Evolutionary conservation across 176 grass and related monocot species (phyloP).

Genomic region (Saccharum officinarum): DNA sequence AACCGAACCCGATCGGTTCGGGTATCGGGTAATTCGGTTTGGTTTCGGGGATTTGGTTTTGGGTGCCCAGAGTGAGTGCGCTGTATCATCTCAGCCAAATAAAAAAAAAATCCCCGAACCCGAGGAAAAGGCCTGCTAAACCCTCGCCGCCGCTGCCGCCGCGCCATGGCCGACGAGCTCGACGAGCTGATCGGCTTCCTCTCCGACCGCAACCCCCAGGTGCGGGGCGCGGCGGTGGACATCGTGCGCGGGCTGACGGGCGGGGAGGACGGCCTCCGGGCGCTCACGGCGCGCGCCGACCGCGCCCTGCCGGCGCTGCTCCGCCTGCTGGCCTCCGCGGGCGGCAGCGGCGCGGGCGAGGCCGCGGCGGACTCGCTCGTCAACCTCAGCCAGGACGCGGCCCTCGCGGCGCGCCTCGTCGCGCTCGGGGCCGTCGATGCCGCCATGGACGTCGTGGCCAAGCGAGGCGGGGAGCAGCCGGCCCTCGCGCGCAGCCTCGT

Average conservation of each 20-base stretch:
- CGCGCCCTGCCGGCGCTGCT: constrained; percentile 57
- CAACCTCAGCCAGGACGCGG: constrained; percentile 74
- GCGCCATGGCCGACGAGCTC: constrained; percentile 74
- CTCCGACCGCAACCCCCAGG: constrained; percentile 60
- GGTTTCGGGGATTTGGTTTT: no score
- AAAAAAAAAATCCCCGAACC: not conserved
- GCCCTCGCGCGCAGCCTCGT: constrained; percentile 62
- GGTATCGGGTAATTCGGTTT: no score
- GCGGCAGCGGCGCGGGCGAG: constrained; percentile 40
- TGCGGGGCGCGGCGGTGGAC: constrained; percentile 69
- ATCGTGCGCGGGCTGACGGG: constrained; percentile 85
- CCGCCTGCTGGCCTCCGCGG: constrained; percentile 48
- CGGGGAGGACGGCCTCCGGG: constrained; percentile 53
- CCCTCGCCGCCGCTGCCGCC: constrained; percentile 4
- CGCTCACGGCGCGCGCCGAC: constrained; percentile 51
- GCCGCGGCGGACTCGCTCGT: constrained; percentile 82
- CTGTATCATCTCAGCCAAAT: no score
- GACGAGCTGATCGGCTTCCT: constrained; percentile 81
- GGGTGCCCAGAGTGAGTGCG: no score
- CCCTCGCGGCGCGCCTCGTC: constrained; percentile 57
- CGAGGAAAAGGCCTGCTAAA: not conserved
- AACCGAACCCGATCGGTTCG: no score
- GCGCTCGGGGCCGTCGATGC: constrained; percentile 48
- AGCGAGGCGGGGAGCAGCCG: constrained; percentile 38
- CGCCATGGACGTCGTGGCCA: constrained; percentile 74